phyloP scores from a whole-genome alignment of 2,329 filamentous ascomycete species.

The Verticillium alfalfae region DNA sequence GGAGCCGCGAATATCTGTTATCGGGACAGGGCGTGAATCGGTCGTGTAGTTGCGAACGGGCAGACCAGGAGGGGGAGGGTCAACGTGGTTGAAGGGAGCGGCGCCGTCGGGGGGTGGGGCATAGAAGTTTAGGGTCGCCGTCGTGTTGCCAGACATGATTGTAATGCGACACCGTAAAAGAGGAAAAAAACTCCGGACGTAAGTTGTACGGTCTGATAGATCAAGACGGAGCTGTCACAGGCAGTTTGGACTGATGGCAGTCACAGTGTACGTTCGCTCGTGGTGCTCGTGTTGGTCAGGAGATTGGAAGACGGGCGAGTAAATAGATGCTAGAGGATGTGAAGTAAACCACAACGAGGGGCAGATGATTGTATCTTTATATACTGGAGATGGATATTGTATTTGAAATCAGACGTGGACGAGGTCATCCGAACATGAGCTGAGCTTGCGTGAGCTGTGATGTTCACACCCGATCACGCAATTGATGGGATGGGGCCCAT shows the following conservation, averaged over 20 bases:
- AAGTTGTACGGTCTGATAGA: too few species aligned
- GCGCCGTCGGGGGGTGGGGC: slow-evolving; percentile 52
- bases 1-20: slow-evolving; percentile 69
- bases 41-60: slow-evolving; percentile 61
- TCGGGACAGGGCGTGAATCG: slow-evolving; percentile 41
- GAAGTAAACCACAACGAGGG: background rate
- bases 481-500: background rate
- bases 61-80: slow-evolving; percentile 52
- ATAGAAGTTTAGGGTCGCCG: slow-evolving; percentile 62
- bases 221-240: too few species aligned
- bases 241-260: too few species aligned
- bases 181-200: background rate
- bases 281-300: too few species aligned
- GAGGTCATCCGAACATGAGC: background rate
- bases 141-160: slow-evolving; percentile 46
- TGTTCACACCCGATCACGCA: background rate
- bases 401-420: background rate
- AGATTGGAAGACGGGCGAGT: background rate
- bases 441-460: background rate
- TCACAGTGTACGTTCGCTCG: too few species aligned
- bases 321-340: background rate
- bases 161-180: background rate
- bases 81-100: slow-evolving; percentile 62
- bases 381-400: background rate
- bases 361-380: background rate